These are phyloP conservation scores for Ophiocordyceps robertsii DNA, from an alignment of 2,329 filamentous ascomycete genomes.

Conservation along the genomic window DNA sequence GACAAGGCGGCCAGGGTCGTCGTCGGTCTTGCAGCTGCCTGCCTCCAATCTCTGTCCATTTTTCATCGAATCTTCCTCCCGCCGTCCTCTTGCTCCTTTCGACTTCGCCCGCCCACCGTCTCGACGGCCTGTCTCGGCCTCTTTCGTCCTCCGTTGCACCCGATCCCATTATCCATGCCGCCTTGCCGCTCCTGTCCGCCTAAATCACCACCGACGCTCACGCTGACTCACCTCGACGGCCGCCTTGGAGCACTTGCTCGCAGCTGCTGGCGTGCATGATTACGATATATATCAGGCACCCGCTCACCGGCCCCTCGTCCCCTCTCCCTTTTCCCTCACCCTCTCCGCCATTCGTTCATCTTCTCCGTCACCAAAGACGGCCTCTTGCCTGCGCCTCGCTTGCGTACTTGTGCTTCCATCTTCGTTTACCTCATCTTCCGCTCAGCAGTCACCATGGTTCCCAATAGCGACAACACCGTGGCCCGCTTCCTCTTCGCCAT, in stretches of 20 bases:
- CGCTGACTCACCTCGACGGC: background rate
- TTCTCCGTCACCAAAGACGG: background rate
- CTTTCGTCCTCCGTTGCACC: background rate
- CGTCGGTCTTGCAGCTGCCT: too few species aligned
- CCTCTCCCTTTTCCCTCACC: background rate
- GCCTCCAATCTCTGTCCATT: too few species aligned
- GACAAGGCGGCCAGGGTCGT: too few species aligned
- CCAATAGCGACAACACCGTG: conserved; percentile 41
- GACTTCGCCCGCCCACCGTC: background rate
- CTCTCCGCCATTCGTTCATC: background rate
- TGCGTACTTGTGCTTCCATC: background rate
- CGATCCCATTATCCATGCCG: background rate
- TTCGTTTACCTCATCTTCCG: background rate
- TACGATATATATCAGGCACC: background rate
- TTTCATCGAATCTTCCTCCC: background rate
- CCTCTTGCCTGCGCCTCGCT: background rate
- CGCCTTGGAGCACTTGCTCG: too few species aligned
- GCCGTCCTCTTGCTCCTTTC: background rate
- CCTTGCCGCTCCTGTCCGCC: background rate
- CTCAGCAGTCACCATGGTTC: background rate
- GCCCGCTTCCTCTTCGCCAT: conserved; percentile 47
- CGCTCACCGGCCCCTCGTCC: background rate
- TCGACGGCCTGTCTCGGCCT: background rate
- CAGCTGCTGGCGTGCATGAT: background rate
- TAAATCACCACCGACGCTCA: background rate